Percentiles rank a stretch among this genome's conserved stretches.
Conservation (phyloP, 2,329 filamentous ascomycete genomes). For the Stachybotrys echinatus region DNA sequence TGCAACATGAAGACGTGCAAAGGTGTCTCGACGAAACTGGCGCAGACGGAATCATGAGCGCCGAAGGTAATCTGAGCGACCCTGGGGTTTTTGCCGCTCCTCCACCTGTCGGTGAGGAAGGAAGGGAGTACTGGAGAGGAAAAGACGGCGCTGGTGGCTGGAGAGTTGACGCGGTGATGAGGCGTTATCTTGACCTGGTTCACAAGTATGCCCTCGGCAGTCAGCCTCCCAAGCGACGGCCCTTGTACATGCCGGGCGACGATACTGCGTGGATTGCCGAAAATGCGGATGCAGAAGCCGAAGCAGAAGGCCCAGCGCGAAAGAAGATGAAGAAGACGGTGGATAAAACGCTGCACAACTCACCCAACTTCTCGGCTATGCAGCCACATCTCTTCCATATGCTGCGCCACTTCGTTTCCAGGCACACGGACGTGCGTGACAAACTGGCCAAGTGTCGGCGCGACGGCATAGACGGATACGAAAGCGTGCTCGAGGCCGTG, state of each 20-base stretch:
- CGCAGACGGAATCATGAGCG: conserved; percentile 91
- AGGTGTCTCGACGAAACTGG: conserved; percentile 77
- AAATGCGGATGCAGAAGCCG: conserved; percentile 18
- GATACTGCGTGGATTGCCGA: conserved; percentile 40
- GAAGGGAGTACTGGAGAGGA: conserved; percentile 82
- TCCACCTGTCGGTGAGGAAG: conserved; percentile 59
- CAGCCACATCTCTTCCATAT: conserved; percentile 93
- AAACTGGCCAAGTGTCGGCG: conserved; percentile 64
- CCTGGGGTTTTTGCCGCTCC: conserved; percentile 75
- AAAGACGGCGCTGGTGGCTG: conserved; percentile 76
- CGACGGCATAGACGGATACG: conserved; percentile 71
- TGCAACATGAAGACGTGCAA: conserved; percentile 73
- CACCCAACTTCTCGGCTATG: conserved; percentile 69
- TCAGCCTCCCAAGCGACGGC: conserved; percentile 60
- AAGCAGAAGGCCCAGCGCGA: conserved; percentile 41
- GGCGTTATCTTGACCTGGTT: conserved; percentile 87
- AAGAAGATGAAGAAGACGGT: conserved; percentile 44
- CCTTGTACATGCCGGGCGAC: conserved; percentile 66
- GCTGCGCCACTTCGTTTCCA: conserved; percentile 72
- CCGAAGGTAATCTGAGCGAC: conserved; percentile 91
- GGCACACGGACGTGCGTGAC: conserved; percentile 80
- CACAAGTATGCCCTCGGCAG: conserved; percentile 68
- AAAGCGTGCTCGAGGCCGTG: conserved; percentile 68
- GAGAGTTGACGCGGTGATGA: conserved; percentile 79
- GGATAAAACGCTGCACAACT: conserved; percentile 33